Evolutionary conservation across 108 stramenopile species (phyloP), one percentile per base, ranked within the genome.

Genomic region (Cyclostephanos tholiformis): DNA sequence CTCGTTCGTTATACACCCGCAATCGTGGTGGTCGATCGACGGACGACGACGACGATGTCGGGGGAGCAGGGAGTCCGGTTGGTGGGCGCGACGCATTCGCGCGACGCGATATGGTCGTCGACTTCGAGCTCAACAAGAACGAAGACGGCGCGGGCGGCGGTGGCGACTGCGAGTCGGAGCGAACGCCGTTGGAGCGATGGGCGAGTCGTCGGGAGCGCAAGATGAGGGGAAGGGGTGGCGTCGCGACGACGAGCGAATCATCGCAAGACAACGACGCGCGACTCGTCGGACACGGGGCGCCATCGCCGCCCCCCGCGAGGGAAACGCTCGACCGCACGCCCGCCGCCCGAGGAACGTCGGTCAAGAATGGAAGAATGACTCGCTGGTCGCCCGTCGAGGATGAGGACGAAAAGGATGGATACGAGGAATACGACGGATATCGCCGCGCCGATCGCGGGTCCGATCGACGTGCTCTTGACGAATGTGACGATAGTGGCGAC

Each of bases 151-250:
- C 6, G 49, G 19, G 2, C 4, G 3, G 32, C 32, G 32, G 4
- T 32, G 32, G 2, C n/a, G n/a, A 53, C 23, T 3, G 6, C 20
- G 53, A 25, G 12, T 55, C 53, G 25, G 53, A 55, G 12, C 53
- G 53, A 23, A 55, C 53, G 25, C 53, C 53, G 23, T 3, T 55
- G 53, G 53, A 55, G 26, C 53, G 53, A 0, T 55, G 53, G 53
- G 53, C 20, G 26, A 55, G 53, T 26, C 53, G 53, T 2, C 23
- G 26, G 23, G 53, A 55, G 53, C 53, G 53, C 26, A 55, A 55
- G 26, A 55, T 55, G 53, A 55, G 23, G 53, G 53, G 22, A 13
- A 55, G 53, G 23, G 44, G 44, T 1, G 44, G 14, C 26, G 53
- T 5, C 53, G 53, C 23, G 53, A 32, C 32, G 32, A 32, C 32